Percentiles rank a stretch among this genome's conserved stretches.
Evolutionary conservation across 192 early-diverging fungal species (phyloP).

Genomic region (Glomus cerebriforme): DNA sequence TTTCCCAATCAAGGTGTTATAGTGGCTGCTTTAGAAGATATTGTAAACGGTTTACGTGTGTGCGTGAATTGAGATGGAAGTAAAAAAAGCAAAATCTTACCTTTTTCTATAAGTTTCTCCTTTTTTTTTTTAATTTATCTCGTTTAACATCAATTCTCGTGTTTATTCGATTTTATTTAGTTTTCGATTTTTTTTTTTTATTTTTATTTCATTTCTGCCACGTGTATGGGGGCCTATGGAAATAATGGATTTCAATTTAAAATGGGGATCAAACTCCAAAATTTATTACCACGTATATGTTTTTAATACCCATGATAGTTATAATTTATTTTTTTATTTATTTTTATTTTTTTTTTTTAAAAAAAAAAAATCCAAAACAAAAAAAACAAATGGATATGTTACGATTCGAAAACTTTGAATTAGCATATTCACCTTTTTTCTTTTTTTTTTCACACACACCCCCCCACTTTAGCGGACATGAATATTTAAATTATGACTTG

Average conservation of each 20-base stretch:
- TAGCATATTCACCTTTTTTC: background rate
- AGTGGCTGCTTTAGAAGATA: slow-evolving; percentile 6
- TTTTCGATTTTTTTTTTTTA: background rate
- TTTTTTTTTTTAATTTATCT: background rate
- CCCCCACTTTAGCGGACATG: too few species aligned
- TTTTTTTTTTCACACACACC: too few species aligned
- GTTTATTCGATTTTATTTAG: background rate
- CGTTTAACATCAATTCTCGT: background rate
- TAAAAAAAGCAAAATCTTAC: background rate
- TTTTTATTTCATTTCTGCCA: background rate
- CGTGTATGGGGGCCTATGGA: background rate
- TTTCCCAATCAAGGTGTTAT: slow-evolving; percentile 23
- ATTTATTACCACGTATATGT: background rate
- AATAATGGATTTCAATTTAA: background rate
- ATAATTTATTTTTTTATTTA: background rate
- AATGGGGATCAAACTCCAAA: background rate
- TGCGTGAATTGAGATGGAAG: background rate
- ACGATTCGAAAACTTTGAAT: background rate
- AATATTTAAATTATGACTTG: too few species aligned
- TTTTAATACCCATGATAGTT: background rate
- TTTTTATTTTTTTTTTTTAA: background rate
- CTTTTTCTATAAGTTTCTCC: background rate
- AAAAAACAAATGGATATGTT: background rate
- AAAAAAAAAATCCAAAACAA: background rate
- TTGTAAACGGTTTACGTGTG: background rate